These are phyloP conservation scores for Clonostachys rosea DNA, from an alignment of 2,329 filamentous ascomycete species.

Conservation along the genomic window DNA sequence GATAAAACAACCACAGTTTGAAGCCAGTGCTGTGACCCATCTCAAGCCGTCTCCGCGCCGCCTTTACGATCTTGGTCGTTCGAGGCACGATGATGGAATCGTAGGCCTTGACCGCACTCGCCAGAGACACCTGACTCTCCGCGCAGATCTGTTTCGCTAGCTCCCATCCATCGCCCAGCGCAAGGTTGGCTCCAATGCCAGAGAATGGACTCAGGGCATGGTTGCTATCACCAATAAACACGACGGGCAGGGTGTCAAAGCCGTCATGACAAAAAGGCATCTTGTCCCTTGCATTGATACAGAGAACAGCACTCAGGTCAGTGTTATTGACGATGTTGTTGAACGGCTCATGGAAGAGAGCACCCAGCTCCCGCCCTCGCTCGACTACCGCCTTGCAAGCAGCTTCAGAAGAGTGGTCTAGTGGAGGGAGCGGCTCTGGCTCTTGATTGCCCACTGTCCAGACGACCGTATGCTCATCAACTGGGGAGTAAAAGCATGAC, in stretches of 20 bases:
- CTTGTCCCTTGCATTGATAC: slow-evolving; percentile 38
- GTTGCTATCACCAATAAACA: slow-evolving; percentile 46
- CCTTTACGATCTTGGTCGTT: slow-evolving; percentile 14
- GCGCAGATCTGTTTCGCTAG: slow-evolving; percentile 31
- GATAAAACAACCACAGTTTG: slow-evolving; percentile 11
- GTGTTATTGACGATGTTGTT: slow-evolving; percentile 29
- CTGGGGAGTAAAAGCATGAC: slow-evolving; percentile 36
- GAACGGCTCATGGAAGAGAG: slow-evolving; percentile 30
- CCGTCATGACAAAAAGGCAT: slow-evolving; percentile 29
- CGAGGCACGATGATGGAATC: slow-evolving; percentile 27
- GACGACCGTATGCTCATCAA: slow-evolving; percentile 29
- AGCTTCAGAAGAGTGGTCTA: slow-evolving; percentile 2
- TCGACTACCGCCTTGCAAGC: neutral
- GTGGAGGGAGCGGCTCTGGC: slow-evolving; percentile 4
- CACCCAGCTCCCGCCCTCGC: slow-evolving; percentile 11
- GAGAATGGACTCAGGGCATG: slow-evolving; percentile 45
- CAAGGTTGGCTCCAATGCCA: slow-evolving; percentile 42
- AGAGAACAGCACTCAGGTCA: slow-evolving; percentile 25
- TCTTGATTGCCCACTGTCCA: slow-evolving; percentile 35
- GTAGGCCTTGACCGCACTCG: slow-evolving; percentile 20
- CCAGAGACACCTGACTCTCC: slow-evolving; percentile 9
- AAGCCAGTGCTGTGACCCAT: slow-evolving; percentile 15
- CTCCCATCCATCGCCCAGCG: slow-evolving; percentile 39
- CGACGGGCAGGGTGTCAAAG: slow-evolving; percentile 4
- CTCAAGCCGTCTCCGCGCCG: slow-evolving; percentile 12